These are phyloP conservation scores for Acer saccharum DNA, from an alignment of 345 rosid species.

Conservation along the genomic window DNA sequence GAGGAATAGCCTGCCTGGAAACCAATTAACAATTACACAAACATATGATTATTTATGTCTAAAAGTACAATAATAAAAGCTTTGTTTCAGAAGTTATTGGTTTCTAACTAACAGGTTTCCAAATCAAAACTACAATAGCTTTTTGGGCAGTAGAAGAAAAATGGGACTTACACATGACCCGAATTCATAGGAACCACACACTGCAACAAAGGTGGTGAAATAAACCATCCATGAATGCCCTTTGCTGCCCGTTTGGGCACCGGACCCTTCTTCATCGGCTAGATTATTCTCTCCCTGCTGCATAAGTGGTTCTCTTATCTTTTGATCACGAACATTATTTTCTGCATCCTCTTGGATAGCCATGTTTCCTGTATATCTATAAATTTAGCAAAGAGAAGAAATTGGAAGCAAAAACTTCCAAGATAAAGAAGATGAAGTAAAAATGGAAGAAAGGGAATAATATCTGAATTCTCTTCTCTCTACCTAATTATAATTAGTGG, in stretches of 20 bases:
- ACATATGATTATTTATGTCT: too few species aligned
- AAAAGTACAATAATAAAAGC: not conserved
- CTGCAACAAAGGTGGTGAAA: slow-evolving; percentile 76
- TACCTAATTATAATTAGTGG: not conserved
- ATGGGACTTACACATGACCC: slow-evolving; percentile 73
- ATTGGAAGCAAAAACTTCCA: not conserved
- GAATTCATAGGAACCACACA: slow-evolving; percentile 80
- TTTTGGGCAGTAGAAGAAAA: not conserved
- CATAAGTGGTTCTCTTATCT: slow-evolving; percentile 40
- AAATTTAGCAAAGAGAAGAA: slow-evolving; percentile 25
- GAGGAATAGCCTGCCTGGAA: slow-evolving; percentile 90
- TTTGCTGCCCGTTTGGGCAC: slow-evolving; percentile 20
- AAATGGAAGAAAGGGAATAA: not conserved
- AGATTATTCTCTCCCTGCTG: slow-evolving; percentile 14
- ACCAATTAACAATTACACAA: slow-evolving; percentile 5
- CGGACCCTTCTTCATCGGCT: slow-evolving; percentile 27
- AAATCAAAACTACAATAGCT: not conserved
- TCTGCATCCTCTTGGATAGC: slow-evolving; percentile 37
- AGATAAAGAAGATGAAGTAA: not conserved
- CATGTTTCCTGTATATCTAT: slow-evolving; percentile 26
- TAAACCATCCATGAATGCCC: slow-evolving; percentile 72
- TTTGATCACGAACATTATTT: slow-evolving; percentile 18
- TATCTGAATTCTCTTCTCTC: not conserved
- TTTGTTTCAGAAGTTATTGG: not conserved
- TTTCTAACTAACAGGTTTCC: not conserved